These are phyloP conservation scores for Cetraspora pellucida DNA, from an alignment of 192 early-diverging fungal species.

Conservation along the genomic window DNA sequence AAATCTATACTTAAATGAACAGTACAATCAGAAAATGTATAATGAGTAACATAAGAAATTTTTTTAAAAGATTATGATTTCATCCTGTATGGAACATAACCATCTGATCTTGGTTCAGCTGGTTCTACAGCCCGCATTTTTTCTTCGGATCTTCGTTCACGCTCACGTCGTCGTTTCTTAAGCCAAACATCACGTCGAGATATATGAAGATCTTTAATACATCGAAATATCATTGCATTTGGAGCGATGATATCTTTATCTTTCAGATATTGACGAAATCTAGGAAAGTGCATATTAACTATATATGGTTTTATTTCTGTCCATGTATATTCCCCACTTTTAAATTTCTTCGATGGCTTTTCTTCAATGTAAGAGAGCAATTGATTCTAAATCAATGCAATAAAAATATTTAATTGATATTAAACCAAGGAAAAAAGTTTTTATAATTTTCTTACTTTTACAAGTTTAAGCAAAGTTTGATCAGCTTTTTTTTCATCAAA, in stretches of 20 bases:
- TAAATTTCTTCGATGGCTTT: not conserved
- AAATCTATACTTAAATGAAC: too few species aligned
- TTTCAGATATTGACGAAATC: not conserved
- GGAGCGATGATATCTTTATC: not conserved
- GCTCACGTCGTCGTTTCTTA: not conserved
- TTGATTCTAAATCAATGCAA: too few species aligned
- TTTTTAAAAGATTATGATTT: too few species aligned
- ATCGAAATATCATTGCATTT: not conserved
- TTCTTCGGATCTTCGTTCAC: not conserved
- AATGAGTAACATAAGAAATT: too few species aligned
- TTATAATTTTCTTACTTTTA: not conserved
- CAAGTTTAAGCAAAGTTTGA: not conserved
- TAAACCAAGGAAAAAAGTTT: not conserved
- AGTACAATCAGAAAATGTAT: too few species aligned
- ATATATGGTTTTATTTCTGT: not conserved
- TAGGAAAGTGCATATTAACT: not conserved
- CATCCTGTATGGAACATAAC: not conserved
- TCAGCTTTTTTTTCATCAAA: not conserved
- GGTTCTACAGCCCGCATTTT: not conserved
- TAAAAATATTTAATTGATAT: not conserved
- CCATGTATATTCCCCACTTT: conserved; percentile 5
- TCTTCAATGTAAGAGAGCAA: not conserved
- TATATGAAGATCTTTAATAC: not conserved
- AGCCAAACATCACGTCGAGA: conserved; percentile 3
- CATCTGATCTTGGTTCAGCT: not conserved